Percentiles rank a stretch among this genome's conserved stretches.
Conservation (phyloP, 1,284 basidiomycete genomes). For the Pyrrhoderma lamaoense region DNA sequence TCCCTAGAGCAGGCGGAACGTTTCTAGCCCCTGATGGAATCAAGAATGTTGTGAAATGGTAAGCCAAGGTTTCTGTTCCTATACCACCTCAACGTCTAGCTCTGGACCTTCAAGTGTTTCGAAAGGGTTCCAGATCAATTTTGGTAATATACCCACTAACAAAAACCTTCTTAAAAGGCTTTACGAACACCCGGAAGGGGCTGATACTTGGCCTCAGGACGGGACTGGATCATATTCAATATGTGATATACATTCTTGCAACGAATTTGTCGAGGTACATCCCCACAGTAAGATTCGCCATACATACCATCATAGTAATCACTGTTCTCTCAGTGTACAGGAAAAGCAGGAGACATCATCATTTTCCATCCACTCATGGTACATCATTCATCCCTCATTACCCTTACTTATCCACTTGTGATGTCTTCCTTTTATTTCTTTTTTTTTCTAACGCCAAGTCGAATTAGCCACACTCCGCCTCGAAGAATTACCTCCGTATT, state of each 20-base stretch:
- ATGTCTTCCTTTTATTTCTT: no score
- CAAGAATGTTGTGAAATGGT: slow-evolving; percentile 36
- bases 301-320: no score
- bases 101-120: no score
- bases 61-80: no score
- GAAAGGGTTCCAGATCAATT: no score
- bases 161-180: no score
- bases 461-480: slow-evolving; percentile 52
- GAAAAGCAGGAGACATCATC: slow-evolving; percentile 51
- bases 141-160: no score
- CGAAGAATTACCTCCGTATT: slow-evolving; percentile 46
- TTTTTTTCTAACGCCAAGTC: no score
- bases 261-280: slow-evolving; percentile 44
- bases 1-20: slow-evolving; percentile 45
- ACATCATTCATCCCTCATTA: background rate
- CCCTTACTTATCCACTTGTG: no score
- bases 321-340: slow-evolving; percentile 26
- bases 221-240: slow-evolving; percentile 40
- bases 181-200: slow-evolving; percentile 47
- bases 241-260: slow-evolving; percentile 29
- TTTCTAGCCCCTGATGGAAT: slow-evolving; percentile 51
- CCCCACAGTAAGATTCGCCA: no score
- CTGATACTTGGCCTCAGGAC: slow-evolving; percentile 36
- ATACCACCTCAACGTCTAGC: no score
- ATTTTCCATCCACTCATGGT: slow-evolving; percentile 44